Evolutionary conservation across 1,284 basidiomycete species (phyloP).

Genomic region (Pascua sp.): DNA sequence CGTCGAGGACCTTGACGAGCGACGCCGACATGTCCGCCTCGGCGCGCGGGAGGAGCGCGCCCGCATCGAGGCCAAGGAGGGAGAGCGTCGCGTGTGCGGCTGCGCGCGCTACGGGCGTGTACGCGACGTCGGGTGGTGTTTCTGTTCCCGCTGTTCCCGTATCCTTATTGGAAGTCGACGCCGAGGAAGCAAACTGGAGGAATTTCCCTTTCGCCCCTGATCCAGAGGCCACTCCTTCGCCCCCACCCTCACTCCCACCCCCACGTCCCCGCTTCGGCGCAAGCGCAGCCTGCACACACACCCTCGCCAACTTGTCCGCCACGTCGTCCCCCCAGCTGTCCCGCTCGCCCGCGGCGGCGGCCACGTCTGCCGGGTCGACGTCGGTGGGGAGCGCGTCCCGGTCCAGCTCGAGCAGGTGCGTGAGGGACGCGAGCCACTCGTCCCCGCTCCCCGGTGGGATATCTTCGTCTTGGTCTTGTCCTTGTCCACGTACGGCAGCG

Average conservation of each 20-base stretch:
- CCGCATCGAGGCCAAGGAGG: conserved; percentile 39
- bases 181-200: background rate
- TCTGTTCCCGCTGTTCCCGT: conserved; percentile 18
- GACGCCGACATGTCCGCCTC: conserved; percentile 46
- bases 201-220: background rate
- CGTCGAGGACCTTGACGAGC: conserved; percentile 48
- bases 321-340: conserved; percentile 31
- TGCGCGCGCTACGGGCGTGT: conserved; percentile 47
- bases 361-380: conserved; percentile 29
- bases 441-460: background rate
- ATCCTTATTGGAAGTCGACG: background rate
- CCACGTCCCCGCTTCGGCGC: conserved; percentile 9
- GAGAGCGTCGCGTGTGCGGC: conserved; percentile 40
- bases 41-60: conserved; percentile 36
- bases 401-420: conserved; percentile 37
- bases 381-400: conserved; percentile 29
- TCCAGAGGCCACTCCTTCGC: no score
- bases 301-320: conserved; percentile 25
- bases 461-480: no score
- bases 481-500: no score
- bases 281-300: conserved; percentile 39
- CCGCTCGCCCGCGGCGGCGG: conserved; percentile 24
- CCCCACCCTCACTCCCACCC: conserved; percentile 11
- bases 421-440: conserved; percentile 37
- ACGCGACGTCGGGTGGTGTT: conserved; percentile 23